Evolutionary conservation across 352 stramenopile species (phyloP).

Genomic region (Phytopythium montanum): DNA sequence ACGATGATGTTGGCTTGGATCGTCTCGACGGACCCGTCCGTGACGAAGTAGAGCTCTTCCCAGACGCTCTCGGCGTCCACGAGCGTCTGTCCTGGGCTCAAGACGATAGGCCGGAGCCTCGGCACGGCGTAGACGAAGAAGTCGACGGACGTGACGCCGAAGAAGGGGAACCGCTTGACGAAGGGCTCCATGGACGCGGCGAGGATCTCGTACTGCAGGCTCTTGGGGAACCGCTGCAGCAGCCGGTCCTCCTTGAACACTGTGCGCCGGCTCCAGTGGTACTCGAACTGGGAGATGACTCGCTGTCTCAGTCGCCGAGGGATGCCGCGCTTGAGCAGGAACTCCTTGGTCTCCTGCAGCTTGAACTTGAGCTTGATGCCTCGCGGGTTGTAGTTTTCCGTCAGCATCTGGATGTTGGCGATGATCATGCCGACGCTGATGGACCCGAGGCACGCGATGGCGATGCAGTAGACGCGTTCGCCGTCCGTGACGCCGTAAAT

Average conservation of each 20-base stretch:
- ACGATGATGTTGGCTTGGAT: conserved; percentile 58
- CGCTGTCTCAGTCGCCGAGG: conserved; percentile 57
- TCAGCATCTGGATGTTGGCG: conserved; percentile 90
- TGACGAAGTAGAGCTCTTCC: conserved; percentile 80
- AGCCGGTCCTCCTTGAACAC: conserved; percentile 74
- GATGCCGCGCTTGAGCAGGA: conserved; percentile 65
- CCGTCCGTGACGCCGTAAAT: conserved; percentile 78
- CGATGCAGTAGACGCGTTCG: conserved; percentile 84
- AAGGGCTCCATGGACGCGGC: conserved; percentile 74
- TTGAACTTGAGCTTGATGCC: conserved; percentile 71
- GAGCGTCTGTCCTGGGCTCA: conserved; percentile 51
- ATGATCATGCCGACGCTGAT: conserved; percentile 92
- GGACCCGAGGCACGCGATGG: conserved; percentile 78
- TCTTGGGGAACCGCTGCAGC: conserved; percentile 61
- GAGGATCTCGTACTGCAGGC: conserved; percentile 77
- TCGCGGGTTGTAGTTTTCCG: conserved; percentile 88
- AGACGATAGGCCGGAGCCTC: conserved; percentile 53
- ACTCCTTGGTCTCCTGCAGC: conserved; percentile 78
- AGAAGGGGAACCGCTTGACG: conserved; percentile 74
- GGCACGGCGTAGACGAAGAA: conserved; percentile 74
- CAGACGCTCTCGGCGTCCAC: conserved; percentile 78
- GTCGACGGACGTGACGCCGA: conserved; percentile 66
- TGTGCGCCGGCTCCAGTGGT: conserved; percentile 66
- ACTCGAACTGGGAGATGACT: conserved; percentile 80
- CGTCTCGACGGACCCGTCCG: conserved; percentile 47